Conservation (phyloP, 2,329 filamentous ascomycete genomes). For the Cryphonectria nitschkei region DNA sequence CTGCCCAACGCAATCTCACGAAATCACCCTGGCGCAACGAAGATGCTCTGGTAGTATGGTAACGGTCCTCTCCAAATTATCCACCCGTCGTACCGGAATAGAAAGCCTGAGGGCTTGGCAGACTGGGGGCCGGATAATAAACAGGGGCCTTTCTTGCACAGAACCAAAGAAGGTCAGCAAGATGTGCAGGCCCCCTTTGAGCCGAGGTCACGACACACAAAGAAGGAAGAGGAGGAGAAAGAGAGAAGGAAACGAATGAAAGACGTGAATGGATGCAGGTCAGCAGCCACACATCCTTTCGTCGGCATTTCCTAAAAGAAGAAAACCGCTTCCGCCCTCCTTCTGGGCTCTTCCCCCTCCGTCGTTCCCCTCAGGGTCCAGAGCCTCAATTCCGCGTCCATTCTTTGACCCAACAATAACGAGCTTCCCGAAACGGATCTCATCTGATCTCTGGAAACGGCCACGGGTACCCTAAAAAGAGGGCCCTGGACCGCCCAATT, state of each 20-base stretch:
- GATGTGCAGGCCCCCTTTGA: not conserved
- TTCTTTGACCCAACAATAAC: not conserved
- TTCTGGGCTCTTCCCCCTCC: too few relatives aligned
- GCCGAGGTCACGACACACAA: not conserved
- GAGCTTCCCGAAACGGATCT: not conserved
- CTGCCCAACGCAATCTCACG: not conserved
- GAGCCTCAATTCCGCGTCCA: not conserved
- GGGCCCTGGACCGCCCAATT: not conserved
- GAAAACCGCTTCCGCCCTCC: not conserved
- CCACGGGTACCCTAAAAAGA: not conserved
- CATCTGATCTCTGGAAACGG: not conserved
- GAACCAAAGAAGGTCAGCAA: not conserved
- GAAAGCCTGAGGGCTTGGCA: not conserved
- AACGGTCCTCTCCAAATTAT: not conserved
- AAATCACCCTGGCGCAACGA: not conserved
- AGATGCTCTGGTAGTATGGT: not conserved
- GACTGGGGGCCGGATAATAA: conserved; percentile 1
- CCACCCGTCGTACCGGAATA: not conserved
- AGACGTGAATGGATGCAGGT: not conserved
- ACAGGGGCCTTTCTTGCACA: conserved; percentile 2
- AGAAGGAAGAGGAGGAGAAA: not conserved
- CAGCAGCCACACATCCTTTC: not conserved
- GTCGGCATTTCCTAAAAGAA: not conserved
- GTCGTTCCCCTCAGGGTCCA: not conserved
- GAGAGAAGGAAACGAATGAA: not conserved